These are phyloP conservation scores for Fusarium chaquense DNA, from an alignment of 2,329 filamentous ascomycete species.

Conservation along the genomic window DNA sequence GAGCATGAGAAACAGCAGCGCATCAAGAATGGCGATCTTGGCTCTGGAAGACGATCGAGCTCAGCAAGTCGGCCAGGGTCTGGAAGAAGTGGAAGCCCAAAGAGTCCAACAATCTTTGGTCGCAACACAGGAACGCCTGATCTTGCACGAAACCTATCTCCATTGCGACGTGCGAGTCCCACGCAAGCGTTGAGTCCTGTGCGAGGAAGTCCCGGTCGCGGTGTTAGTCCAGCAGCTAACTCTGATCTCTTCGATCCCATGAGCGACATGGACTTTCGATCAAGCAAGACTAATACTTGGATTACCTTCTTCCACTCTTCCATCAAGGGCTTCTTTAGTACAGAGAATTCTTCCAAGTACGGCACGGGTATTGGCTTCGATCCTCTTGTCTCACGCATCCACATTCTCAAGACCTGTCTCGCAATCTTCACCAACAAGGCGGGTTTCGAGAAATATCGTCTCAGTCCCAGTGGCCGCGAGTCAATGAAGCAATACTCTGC, in stretches of 20 bases:
- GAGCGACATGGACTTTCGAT: constrained; percentile 56
- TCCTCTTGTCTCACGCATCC: constrained; percentile 51
- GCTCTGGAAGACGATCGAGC: constrained; percentile 37
- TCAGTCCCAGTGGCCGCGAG: constrained; percentile 45
- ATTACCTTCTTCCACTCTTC: constrained; percentile 58
- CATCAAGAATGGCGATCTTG: constrained; percentile 27
- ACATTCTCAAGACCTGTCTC: constrained; percentile 55
- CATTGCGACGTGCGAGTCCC: constrained; percentile 26
- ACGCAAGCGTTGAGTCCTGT: constrained; percentile 27
- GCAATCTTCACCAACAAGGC: constrained; percentile 54
- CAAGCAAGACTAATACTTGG: constrained; percentile 56
- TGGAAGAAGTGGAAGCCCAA: constrained; percentile 35
- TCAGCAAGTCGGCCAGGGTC: constrained; percentile 42
- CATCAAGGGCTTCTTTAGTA: constrained; percentile 55
- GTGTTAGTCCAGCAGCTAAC: constrained; percentile 46
- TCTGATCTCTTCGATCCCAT: constrained; percentile 50
- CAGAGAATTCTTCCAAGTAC: constrained; percentile 46
- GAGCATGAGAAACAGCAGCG: constrained; percentile 52
- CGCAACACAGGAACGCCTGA: constrained; percentile 29
- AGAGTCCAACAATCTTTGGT: constrained; percentile 27
- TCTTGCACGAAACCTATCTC: constrained; percentile 40
- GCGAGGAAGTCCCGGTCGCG: constrained; percentile 32
- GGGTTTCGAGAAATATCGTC: constrained; percentile 48
- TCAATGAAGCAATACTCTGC: constrained; percentile 56
- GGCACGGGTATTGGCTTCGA: constrained; percentile 51